Evolutionary conservation across 1,284 basidiomycete genomes (phyloP).

Genomic region (Trichosporon coremiiforme): DNA sequence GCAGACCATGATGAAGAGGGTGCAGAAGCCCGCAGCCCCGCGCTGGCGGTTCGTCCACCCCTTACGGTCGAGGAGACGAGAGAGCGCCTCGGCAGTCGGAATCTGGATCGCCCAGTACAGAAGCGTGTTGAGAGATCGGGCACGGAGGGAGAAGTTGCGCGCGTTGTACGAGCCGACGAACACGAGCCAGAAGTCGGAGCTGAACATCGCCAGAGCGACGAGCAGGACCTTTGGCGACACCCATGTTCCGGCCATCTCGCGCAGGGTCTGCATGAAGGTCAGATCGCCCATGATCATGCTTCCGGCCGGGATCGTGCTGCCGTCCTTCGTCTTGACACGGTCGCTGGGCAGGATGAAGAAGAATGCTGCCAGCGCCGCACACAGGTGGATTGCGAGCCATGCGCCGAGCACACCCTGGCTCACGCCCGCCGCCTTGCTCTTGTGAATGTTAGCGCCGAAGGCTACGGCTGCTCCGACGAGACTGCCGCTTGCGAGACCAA

Average conservation of each 20-base stretch:
- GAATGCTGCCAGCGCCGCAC: background rate
- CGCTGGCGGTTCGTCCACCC: slow-evolving; percentile 19
- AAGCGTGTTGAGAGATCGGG: slow-evolving; percentile 14
- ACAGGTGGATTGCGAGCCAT: slow-evolving; percentile 18
- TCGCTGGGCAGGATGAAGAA: slow-evolving; percentile 14
- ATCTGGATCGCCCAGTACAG: slow-evolving; percentile 21
- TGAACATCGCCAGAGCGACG: slow-evolving; percentile 7
- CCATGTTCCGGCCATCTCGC: background rate
- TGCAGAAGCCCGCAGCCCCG: slow-evolving; percentile 10
- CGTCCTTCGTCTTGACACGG: slow-evolving; percentile 12
- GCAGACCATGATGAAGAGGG: slow-evolving; percentile 10
- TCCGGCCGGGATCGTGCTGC: background rate
- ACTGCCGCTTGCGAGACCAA: slow-evolving; percentile 10
- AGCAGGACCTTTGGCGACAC: slow-evolving; percentile 11
- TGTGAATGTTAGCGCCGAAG: slow-evolving; percentile 19
- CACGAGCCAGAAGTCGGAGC: slow-evolving; percentile 19
- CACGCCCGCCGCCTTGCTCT: slow-evolving; percentile 8
- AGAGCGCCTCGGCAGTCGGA: slow-evolving; percentile 10
- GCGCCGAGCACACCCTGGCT: slow-evolving; percentile 10
- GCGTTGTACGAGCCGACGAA: slow-evolving; percentile 16
- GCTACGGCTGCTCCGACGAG: slow-evolving; percentile 13
- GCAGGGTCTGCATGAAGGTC: background rate
- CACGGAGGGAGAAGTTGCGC: slow-evolving; percentile 20
- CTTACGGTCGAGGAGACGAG: slow-evolving; percentile 3
- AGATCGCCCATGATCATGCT: slow-evolving; percentile 8